Percentiles rank a stretch among this genome's conserved stretches.
phyloP scores from a whole-genome alignment of 2,329 filamentous ascomycete species.

The Cladophialophora exuberans region DNA sequence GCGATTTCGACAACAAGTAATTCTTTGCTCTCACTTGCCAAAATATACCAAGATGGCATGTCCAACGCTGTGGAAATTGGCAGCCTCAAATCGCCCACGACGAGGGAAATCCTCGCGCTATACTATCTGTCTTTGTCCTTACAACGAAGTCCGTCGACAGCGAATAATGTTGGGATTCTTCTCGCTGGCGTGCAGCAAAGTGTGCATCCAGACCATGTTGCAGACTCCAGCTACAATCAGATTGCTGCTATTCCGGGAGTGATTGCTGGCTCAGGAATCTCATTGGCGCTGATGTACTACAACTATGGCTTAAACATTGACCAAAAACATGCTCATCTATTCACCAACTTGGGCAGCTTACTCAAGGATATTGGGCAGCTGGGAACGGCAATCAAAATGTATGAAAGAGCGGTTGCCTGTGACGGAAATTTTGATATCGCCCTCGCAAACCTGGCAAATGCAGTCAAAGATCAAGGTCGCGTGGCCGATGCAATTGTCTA shows the following conservation, averaged over 20 bases:
- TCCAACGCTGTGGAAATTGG: conserved; percentile 60
- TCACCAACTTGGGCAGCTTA: conserved; percentile 93
- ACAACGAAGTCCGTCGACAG: conserved; percentile 94
- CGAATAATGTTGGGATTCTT: conserved; percentile 96
- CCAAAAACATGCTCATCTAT: conserved; percentile 87
- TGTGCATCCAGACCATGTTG: conserved; percentile 44
- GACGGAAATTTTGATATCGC: conserved; percentile 97
- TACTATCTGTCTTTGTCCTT: conserved; percentile 95
- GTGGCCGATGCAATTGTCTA: conserved; percentile 90
- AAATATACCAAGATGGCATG: conserved; percentile 95
- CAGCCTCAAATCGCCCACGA: conserved; percentile 69
- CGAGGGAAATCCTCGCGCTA: conserved; percentile 88
- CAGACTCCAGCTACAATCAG: conserved; percentile 34
- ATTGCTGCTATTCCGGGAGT: conserved; percentile 65
- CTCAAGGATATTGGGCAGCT: conserved; percentile 96
- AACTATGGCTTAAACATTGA: conserved; percentile 90
- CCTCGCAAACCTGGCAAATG: conserved; percentile 92
- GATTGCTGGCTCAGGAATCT: conserved; percentile 80
- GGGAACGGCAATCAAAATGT: conserved; percentile 91
- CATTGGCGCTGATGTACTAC: conserved; percentile 89
- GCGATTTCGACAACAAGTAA: conserved; percentile 95
- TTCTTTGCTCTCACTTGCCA: conserved; percentile 88
- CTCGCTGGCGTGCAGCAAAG: conserved; percentile 90
- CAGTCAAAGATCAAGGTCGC: conserved; percentile 92
- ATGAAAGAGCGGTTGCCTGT: conserved; percentile 88